These are phyloP conservation scores for Xerocomellus amylosporus DNA, from an alignment of 768 basidiomycete species.

Conservation along the genomic window DNA sequence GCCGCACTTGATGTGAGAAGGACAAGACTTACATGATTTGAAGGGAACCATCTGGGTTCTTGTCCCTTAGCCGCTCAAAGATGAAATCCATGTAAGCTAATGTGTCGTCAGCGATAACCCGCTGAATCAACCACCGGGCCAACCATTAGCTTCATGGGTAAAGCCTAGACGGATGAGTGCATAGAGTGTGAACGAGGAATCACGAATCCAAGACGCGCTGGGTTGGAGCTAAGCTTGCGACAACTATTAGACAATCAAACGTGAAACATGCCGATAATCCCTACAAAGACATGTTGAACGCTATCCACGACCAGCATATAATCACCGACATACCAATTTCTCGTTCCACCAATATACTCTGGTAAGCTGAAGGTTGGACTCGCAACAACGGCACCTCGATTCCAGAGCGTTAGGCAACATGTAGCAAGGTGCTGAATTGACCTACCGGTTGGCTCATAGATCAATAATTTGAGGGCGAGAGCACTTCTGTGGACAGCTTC, in stretches of 20 bases:
- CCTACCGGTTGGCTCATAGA: slow-evolving; percentile 85
- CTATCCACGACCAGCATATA: not conserved
- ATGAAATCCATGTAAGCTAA: slow-evolving; percentile 91
- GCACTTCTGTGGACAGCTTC: slow-evolving; percentile 93
- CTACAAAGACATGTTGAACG: slow-evolving; percentile 27
- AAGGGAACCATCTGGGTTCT: slow-evolving; percentile 86
- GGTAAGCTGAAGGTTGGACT: slow-evolving; percentile 95
- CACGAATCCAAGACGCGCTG: slow-evolving; percentile 90
- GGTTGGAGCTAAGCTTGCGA: not conserved
- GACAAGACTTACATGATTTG: slow-evolving; percentile 73
- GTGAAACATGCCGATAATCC: slow-evolving; percentile 57
- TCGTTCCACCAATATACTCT: slow-evolving; percentile 83
- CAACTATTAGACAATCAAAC: not conserved
- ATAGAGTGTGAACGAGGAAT: slow-evolving; percentile 93
- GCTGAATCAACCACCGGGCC: slow-evolving; percentile 11
- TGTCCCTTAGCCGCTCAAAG: slow-evolving; percentile 73
- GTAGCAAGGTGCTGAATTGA: no score
- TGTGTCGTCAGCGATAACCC: not conserved
- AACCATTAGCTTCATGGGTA: slow-evolving; percentile 87
- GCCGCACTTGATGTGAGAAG: not conserved
- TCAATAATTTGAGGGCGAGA: slow-evolving; percentile 88
- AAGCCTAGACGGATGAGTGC: slow-evolving; percentile 92
- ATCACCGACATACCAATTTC: slow-evolving; percentile 68
- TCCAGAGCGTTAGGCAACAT: not conserved
- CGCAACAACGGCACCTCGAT: slow-evolving; percentile 81